Evolutionary conservation across 2,329 filamentous ascomycete genomes (phyloP).

Genomic region (Ascochyta pisi): DNA sequence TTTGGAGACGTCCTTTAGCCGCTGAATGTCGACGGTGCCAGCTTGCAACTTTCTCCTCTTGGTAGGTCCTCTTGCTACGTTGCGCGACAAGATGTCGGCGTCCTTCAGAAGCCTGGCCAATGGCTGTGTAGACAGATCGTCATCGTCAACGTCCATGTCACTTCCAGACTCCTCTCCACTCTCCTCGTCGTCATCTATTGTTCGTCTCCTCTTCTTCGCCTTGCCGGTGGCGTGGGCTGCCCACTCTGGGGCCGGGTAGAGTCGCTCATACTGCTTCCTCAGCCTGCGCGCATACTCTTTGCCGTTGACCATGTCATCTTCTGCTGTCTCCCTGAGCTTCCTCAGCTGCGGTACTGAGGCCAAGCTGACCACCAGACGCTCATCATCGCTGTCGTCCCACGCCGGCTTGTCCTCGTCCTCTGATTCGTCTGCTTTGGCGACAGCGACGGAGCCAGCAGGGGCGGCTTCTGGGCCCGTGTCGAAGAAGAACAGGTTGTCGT

Average conservation of each 20-base stretch:
- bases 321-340: slow-evolving; percentile 81
- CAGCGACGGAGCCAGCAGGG: slow-evolving; percentile 49
- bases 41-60: slow-evolving; percentile 79
- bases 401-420: slow-evolving; percentile 60
- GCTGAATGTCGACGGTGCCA: slow-evolving; percentile 88
- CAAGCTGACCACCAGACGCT: slow-evolving; percentile 82
- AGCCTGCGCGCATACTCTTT: slow-evolving; percentile 83
- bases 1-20: slow-evolving; percentile 83
- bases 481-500: slow-evolving; percentile 85
- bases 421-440: slow-evolving; percentile 50
- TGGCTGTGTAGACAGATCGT: slow-evolving; percentile 71
- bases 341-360: slow-evolving; percentile 76
- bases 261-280: slow-evolving; percentile 74
- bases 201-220: slow-evolving; percentile 57
- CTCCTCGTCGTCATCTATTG: slow-evolving; percentile 46
- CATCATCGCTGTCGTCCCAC: slow-evolving; percentile 97
- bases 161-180: slow-evolving; percentile 61
- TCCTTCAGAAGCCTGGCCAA: slow-evolving; percentile 81
- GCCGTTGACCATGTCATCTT: slow-evolving; percentile 85
- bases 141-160: slow-evolving; percentile 59
- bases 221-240: slow-evolving; percentile 55
- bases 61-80: slow-evolving; percentile 55
- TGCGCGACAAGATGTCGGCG: slow-evolving; percentile 67
- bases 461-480: slow-evolving; percentile 67
- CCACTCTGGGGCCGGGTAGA: slow-evolving; percentile 70